These are phyloP conservation scores for Ajuga reptans DNA, from an alignment of 305 asterid species.

Conservation along the genomic window DNA sequence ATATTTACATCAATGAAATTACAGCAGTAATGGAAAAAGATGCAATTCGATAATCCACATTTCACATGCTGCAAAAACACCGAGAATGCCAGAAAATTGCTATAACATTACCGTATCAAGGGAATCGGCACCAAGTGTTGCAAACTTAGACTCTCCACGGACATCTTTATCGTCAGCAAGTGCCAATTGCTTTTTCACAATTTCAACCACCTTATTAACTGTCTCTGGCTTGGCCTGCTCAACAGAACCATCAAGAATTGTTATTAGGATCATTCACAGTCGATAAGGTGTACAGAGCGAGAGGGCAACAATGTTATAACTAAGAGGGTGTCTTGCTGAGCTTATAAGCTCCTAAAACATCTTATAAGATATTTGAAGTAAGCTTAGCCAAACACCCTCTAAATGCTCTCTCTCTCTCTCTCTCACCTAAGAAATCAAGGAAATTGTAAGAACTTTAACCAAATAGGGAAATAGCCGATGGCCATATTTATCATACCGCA, in stretches of 20 bases:
- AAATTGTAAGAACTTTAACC: neutral
- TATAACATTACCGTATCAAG: conserved; percentile 85
- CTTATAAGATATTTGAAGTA: too few relatives aligned
- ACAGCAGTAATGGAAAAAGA: neutral
- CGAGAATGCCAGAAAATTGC: too few relatives aligned
- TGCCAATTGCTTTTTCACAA: conserved; percentile 88
- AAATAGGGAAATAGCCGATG: neutral
- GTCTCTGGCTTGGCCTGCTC: conserved; percentile 87
- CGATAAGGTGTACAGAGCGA: too few relatives aligned
- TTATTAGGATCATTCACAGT: neutral
- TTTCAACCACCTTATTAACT: conserved; percentile 62
- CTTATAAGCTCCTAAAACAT: too few relatives aligned
- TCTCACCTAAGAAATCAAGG: too few relatives aligned
- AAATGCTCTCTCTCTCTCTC: too few relatives aligned
- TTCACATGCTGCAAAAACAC: too few relatives aligned
- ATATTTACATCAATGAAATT: neutral
- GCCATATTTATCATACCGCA: conserved; percentile 36
- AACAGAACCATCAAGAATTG: conserved; percentile 2
- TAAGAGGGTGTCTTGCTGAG: too few relatives aligned
- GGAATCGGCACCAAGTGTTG: conserved; percentile 85
- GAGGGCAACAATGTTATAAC: too few relatives aligned
- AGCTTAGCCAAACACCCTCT: too few relatives aligned
- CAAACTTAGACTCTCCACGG: conserved; percentile 66
- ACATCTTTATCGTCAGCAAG: conserved; percentile 50
- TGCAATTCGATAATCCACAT: neutral